Evolutionary conservation across 108 stramenopile genomes (phyloP), one percentile per base, ranked within the genome.

Genomic region (Fistulifera pelliculosa): DNA sequence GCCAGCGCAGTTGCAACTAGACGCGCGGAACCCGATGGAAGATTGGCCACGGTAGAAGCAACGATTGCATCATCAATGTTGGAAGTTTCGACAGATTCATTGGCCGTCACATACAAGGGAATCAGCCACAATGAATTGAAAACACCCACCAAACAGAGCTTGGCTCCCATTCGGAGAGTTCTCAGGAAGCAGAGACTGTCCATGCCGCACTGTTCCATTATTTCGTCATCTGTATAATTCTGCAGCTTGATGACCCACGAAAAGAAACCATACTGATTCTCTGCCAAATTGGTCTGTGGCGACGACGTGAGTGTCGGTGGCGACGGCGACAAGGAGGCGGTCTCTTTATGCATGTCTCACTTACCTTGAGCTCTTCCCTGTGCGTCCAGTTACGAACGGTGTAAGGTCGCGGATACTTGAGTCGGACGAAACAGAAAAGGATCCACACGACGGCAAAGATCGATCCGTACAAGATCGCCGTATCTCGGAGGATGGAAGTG

Each of bases 231-330:
- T 13, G 56, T 60, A 13, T 81, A 52, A 0, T 22, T 28, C 39
- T 56, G 77, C 0, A 81, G 52, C 43, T 75, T 74, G 70, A 73
- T 80, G 15, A 81, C 59, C 84, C 84, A 86, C 17, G 56, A 49
- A 25, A 81, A n/a, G 48, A 56, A 59, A 5, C 84, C 73, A 27
- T 52, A 69, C 13, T 64, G 60, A 22, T 77, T 64, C 10, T 76
- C 48, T 39, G 78, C 78, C 28, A 84, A 44, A 2, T 49, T 27
- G 0, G 71, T 69, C 23, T 64, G 69, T 52, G 5, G 47, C 57
- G 35, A 60, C 73, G 8, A 8, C 31, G 31, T 35, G 31, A 35
- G 31, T n/a, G 8, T 35, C 3, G 3, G 31, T 35, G 31, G 31
- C 31, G 31, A 35, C 31, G 8, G 8, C 8, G 31, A 35, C 31